Conservation (phyloP, 2,329 filamentous ascomycete genomes). For the Tolypocladium nubicola region DNA sequence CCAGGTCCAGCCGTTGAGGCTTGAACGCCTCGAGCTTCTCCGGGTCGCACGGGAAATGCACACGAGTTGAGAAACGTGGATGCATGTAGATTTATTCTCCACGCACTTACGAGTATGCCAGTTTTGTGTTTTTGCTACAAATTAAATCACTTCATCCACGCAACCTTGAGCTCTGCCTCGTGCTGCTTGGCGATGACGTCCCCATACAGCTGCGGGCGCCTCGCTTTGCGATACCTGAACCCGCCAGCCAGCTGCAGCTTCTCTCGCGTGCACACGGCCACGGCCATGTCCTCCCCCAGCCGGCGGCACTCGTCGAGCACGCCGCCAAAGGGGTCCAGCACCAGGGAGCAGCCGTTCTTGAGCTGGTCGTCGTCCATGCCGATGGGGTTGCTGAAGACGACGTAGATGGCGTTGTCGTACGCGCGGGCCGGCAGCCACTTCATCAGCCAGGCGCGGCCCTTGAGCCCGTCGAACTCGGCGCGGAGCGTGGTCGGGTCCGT, state of each 20-base stretch:
- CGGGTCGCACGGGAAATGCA: slow-evolving; percentile 27
- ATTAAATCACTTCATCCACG: slow-evolving; percentile 3
- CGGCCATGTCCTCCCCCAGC: slow-evolving; percentile 7
- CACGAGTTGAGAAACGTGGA: slow-evolving; percentile 14
- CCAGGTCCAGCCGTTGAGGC: slow-evolving; percentile 28
- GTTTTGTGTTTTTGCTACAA: neutral
- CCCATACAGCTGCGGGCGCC: slow-evolving; percentile 7
- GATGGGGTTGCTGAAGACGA: slow-evolving; percentile 10
- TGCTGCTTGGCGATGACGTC: slow-evolving; percentile 4
- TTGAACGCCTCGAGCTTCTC: slow-evolving; percentile 25
- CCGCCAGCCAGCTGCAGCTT: slow-evolving; percentile 7
- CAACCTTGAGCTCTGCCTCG: slow-evolving; percentile 5
- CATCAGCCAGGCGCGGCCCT: slow-evolving; percentile 9
- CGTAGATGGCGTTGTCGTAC: slow-evolving; percentile 9
- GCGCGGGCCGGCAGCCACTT: slow-evolving; percentile 9
- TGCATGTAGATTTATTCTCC: neutral
- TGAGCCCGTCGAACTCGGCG: slow-evolving; percentile 9
- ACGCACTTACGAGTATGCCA: neutral
- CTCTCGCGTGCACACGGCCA: slow-evolving; percentile 8
- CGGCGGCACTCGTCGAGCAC: slow-evolving; percentile 7
- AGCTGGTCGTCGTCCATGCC: slow-evolving; percentile 10
- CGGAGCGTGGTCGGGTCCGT: slow-evolving; percentile 7
- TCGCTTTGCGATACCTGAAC: slow-evolving; percentile 7
- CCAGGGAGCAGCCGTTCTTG: slow-evolving; percentile 10
- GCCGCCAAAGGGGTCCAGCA: slow-evolving; percentile 8